Base-by-base conservation (phyloP, 2,329 filamentous ascomycete genomes). In the Diaporthe batatas region DNA sequence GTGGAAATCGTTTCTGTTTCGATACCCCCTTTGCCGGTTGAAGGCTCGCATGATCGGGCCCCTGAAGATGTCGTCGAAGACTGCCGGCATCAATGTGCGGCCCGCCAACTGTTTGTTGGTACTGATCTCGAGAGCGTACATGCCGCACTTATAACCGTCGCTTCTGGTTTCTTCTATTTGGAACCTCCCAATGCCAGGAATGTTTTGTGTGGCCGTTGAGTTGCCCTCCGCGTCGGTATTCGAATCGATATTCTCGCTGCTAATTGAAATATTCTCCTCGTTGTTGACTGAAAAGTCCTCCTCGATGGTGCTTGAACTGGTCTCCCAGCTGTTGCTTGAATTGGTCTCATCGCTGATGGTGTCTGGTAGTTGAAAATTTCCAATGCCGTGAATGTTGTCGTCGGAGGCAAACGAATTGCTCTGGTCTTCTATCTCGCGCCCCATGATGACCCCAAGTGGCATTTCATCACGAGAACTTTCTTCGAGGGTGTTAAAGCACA, bases 101-200 rank as follows among this genome's bases (percentile, higher is more conserved):
- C 44, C 32, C 6, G 51, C 21, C 44, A 51, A 39, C 3, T 39
- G 62, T 12, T 8, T 23, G 11, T 4, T 11, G 21, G 44, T 51
- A 21, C 62, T 65, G 29, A 65, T 39, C 8, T 8, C 12, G n/a
- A 51, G 44, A 32, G 62, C 62, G 62, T 36, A 65, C 21, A 25
- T 18, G 32, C 62, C 62, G 29, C 62, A 51, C 29, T 4, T 1
- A 4, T 11, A 14, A n/a, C 1, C 2, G 0, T 3, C 3, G 7
- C 5, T 2, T 14, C 29, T 36, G 21, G 62, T 65, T 44, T 14
- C 0, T 12, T 51, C 44, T 36, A 51, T 1, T 18, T 10, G 18
- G n/a, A 23, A 51, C n/a, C 12, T 25, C 0, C 62, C 62, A 3
- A 51, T 29, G 62, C 32, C 49, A 2, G 23, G 62, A n/a, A 25